Percentiles rank a stretch among this genome's conserved stretches.
Conservation (phyloP, 73 alveolate species). For the Paramecium pentaurelia region DNA sequence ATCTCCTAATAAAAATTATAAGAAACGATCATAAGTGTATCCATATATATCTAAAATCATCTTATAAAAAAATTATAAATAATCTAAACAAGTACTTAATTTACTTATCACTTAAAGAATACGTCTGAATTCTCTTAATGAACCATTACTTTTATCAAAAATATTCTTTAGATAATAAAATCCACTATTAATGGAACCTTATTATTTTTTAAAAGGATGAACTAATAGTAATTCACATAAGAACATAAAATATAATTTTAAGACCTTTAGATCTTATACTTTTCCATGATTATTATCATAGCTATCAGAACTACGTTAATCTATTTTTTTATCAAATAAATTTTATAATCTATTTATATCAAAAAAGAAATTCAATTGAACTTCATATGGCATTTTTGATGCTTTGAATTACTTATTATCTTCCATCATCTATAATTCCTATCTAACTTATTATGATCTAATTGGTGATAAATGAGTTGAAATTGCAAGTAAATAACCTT, state of each 20-base stretch:
- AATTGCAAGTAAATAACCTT: not conserved
- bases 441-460: not conserved
- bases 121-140: not conserved
- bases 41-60: not conserved
- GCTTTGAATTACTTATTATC: not conserved
- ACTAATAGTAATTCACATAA: not conserved
- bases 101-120: not conserved
- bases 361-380: not conserved
- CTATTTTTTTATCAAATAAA: conserved; percentile 2
- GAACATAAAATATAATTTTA: conserved; percentile 1
- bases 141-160: not conserved
- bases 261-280: not conserved
- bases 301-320: not conserved
- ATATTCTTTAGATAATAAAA: not conserved
- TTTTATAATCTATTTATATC: not conserved
- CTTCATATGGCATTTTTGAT: not conserved
- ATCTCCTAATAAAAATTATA: not conserved
- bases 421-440: not conserved
- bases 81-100: conserved; percentile 10
- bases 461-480: not conserved
- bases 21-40: conserved; percentile 14
- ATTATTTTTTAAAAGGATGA: not conserved
- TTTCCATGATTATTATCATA: conserved; percentile 20
- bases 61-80: not conserved
- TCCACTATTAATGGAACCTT: not conserved